A percentile compares a stretch with the other conserved stretches of the same genome.
phyloP scores from a whole-genome alignment of 2,329 filamentous ascomycete genomes.

The Moelleriella libera region DNA sequence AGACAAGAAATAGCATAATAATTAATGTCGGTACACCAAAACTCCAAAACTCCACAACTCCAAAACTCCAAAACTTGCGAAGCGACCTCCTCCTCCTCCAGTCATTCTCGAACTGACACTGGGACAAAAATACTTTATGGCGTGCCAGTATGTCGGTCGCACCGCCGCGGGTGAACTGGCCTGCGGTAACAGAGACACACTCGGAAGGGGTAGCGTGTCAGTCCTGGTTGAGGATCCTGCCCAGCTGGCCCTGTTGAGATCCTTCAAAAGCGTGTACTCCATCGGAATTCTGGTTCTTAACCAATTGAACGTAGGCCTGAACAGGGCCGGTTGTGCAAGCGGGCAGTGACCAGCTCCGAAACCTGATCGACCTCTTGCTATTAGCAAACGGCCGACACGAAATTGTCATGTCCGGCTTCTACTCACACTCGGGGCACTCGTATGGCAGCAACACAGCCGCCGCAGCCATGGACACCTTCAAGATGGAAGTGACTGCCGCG shows the following conservation, averaged over 20 bases:
- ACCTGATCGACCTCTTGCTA: slow-evolving; percentile 24
- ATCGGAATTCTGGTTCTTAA: slow-evolving; percentile 45
- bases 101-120: slow-evolving; percentile 1
- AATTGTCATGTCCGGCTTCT: slow-evolving; percentile 46
- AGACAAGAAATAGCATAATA: too few relatives aligned
- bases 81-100: too few relatives aligned
- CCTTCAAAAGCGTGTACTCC: slow-evolving; percentile 25
- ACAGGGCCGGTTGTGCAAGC: slow-evolving; percentile 50
- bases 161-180: slow-evolving; percentile 45
- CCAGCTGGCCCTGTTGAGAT: slow-evolving; percentile 38
- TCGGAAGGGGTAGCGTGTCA: slow-evolving; percentile 43
- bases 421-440: slow-evolving; percentile 60
- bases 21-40: too few relatives aligned
- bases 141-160: slow-evolving; percentile 50
- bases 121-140: slow-evolving; percentile 49
- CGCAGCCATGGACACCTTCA: slow-evolving; percentile 16
- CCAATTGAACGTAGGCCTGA: slow-evolving; percentile 62
- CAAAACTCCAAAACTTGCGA: neutral
- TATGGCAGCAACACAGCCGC: slow-evolving; percentile 33
- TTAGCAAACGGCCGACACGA: slow-evolving; percentile 12
- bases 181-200: slow-evolving; percentile 34
- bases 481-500: slow-evolving; percentile 15
- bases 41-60: too few relatives aligned
- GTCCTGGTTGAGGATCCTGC: slow-evolving; percentile 57
- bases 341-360: slow-evolving; percentile 32